Evolutionary conservation across 352 stramenopile species (phyloP).

Genomic region (Pythium utonaiense): DNA sequence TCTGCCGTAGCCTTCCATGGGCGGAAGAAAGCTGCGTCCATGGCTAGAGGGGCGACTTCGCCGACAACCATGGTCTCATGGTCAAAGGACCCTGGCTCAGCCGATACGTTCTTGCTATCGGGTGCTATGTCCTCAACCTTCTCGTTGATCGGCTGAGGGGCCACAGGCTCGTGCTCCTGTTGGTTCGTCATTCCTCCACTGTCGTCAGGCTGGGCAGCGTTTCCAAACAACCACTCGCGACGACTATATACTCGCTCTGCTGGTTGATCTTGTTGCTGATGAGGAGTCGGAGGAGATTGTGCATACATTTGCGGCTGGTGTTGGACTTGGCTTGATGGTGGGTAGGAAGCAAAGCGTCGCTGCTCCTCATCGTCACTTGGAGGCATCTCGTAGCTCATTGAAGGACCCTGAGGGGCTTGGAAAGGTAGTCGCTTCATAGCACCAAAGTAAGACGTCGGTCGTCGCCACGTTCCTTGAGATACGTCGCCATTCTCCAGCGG

Average conservation of each 20-base stretch:
- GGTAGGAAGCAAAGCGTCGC: background rate
- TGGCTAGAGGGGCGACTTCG: conserved; percentile 8
- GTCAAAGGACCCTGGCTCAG: conserved; percentile 12
- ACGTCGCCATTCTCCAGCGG: background rate
- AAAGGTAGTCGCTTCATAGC: conserved; percentile 34
- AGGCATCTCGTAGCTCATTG: background rate
- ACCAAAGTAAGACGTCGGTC: conserved; percentile 52
- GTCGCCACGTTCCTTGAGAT: conserved; percentile 28
- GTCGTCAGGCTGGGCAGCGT: background rate
- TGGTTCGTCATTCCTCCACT: background rate
- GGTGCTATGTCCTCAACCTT: background rate
- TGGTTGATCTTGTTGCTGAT: background rate
- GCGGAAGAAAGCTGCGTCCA: conserved; percentile 44
- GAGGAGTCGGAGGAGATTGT: background rate
- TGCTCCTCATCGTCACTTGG: conserved; percentile 12
- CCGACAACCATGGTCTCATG: conserved; percentile 13
- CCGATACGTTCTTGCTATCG: background rate
- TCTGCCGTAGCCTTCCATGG: conserved; percentile 46
- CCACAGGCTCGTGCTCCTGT: background rate
- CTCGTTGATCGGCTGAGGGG: background rate
- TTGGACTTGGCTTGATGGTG: no score
- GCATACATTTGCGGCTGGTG: background rate
- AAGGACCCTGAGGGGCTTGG: background rate
- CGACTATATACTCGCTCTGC: background rate
- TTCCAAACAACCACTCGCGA: conserved; percentile 7